Base-by-base conservation (phyloP, 139 green algal genomes). In the Pseudopediastrum boryanum region DNA sequence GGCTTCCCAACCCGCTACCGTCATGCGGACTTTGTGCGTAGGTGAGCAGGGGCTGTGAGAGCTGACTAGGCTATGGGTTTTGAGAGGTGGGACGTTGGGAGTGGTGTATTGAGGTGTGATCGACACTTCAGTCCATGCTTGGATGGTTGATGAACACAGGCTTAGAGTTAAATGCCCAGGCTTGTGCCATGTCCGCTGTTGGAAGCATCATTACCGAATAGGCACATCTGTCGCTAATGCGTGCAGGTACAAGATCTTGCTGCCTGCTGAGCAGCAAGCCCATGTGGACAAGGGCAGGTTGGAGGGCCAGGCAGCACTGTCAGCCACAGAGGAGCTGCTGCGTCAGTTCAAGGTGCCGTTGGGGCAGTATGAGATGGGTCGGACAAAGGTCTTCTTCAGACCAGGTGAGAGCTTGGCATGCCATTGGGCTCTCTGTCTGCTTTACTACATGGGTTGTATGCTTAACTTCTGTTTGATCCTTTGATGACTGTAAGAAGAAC, bases 1-100 rank as follows among this genome's bases (percentile, higher is more conserved):
- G 95, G 96, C 48, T 99, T 96, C 88, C 95, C 95, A 61, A 96
- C 93, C 10, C 90, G 95, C n/a, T 94, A 93, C 84, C 76, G 51
- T 23, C 90, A 93, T 75, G 75, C 81, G 23, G 85, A 94, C 23
- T 98, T 98, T 88, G 88, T 94, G 2, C 75, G 92, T 64, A n/a
- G n/a, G n/a, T n/a, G n/a, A n/a, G n/a, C n/a, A n/a, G n/a, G n/a
- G n/a, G n/a, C n/a, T n/a, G n/a, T n/a, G n/a, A n/a, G n/a, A n/a
- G n/a, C n/a, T n/a, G n/a, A n/a, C n/a, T n/a, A n/a, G n/a, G n/a
- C n/a, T n/a, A n/a, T n/a, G n/a, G n/a, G n/a, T n/a, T n/a, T n/a
- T n/a, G n/a, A n/a, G n/a, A n/a, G n/a, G n/a, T n/a, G n/a, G n/a
- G n/a, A n/a, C n/a, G n/a, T n/a, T n/a, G n/a, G n/a, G n/a, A n/a